Percentiles rank a stretch among this genome's conserved stretches.
Conservation (phyloP, 495 filamentous ascomycete genomes). For the Talaromyces liani region DNA sequence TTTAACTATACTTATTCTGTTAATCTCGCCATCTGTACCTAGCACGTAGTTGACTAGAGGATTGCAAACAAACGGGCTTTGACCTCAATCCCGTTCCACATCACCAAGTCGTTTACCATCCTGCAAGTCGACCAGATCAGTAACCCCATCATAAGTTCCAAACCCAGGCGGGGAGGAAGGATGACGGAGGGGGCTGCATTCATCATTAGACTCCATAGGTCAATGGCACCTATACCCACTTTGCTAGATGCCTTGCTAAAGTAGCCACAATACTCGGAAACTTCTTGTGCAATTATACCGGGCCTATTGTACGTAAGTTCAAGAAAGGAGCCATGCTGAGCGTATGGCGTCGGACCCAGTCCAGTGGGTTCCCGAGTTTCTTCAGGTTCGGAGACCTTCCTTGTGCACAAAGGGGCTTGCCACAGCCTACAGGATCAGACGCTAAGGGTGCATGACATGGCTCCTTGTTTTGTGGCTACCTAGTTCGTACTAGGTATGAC, state of each 20-base stretch:
- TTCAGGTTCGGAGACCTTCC: neutral
- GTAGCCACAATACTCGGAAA: neutral
- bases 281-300: neutral
- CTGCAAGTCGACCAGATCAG: constrained; percentile 5
- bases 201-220: neutral
- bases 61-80: neutral
- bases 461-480: neutral
- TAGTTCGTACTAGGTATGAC: neutral
- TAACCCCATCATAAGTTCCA: neutral
- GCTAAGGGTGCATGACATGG: neutral
- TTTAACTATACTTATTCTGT: neutral
- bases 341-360: neutral
- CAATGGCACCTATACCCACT: neutral
- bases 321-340: neutral
- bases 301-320: neutral
- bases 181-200: neutral
- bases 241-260: neutral
- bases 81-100: neutral
- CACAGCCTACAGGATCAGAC: neutral
- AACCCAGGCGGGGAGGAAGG: neutral
- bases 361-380: neutral
- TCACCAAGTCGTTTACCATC: neutral
- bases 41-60: neutral
- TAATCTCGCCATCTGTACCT: neutral
- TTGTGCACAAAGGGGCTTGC: neutral